phyloP scores from a whole-genome alignment of 2,329 filamentous ascomycete genomes.

The Nemania diffusa region DNA sequence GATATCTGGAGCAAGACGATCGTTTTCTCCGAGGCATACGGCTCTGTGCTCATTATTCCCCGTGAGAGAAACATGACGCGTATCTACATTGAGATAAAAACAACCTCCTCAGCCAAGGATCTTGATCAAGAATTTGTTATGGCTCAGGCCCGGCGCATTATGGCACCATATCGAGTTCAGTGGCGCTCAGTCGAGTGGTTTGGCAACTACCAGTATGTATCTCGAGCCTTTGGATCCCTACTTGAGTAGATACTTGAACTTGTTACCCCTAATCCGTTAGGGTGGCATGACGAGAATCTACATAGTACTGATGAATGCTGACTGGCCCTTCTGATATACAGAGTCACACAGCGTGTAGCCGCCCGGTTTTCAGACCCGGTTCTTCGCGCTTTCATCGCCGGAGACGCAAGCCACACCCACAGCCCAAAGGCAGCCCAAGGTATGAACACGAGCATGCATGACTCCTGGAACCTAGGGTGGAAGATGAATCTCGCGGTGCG shows the following conservation, averaged over 20 bases:
- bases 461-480: constrained; percentile 61
- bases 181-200: constrained; percentile 76
- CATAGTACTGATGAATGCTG: not conserved
- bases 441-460: constrained; percentile 67
- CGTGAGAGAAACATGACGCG: constrained; percentile 78
- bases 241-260: not conserved
- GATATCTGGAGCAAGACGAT: constrained; percentile 80
- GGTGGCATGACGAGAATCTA: not conserved
- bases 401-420: constrained; percentile 72
- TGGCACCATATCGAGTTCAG: constrained; percentile 66
- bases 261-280: too few species aligned
- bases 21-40: constrained; percentile 72
- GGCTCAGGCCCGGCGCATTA: constrained; percentile 69
- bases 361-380: constrained; percentile 73
- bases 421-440: constrained; percentile 72
- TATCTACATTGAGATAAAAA: constrained; percentile 68
- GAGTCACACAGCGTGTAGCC: constrained; percentile 75
- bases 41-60: constrained; percentile 78
- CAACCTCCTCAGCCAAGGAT: constrained; percentile 52
- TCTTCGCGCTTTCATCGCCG: constrained; percentile 71
- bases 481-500: constrained; percentile 62
- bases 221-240: not conserved
- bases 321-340: not conserved
- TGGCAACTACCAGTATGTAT: constrained; percentile 67
- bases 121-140: constrained; percentile 75